These are phyloP conservation scores for Sphaerulina vaccinii DNA, from an alignment of 2,329 filamentous ascomycete species.

Conservation along the genomic window DNA sequence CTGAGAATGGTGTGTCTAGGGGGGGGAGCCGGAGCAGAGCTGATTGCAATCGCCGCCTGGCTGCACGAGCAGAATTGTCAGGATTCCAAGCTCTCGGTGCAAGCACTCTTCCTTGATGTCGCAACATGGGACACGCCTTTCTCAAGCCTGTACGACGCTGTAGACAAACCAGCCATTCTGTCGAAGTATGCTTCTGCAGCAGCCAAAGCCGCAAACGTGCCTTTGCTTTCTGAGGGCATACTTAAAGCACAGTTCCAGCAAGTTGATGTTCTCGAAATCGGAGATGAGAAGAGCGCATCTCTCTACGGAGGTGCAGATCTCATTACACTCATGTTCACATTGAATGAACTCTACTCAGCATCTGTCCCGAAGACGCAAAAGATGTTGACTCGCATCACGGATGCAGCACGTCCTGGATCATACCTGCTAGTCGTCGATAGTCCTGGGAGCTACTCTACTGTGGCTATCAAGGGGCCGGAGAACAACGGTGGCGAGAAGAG, in stretches of 20 bases:
- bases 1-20: conserved; percentile 58
- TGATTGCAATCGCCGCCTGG: conserved; percentile 61
- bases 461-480: conserved; percentile 57
- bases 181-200: conserved; percentile 51
- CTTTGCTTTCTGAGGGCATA: conserved; percentile 36
- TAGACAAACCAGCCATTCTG: conserved; percentile 52
- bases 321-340: conserved; percentile 85
- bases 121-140: conserved; percentile 72
- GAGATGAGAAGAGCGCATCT: conserved; percentile 37
- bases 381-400: conserved; percentile 70
- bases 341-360: conserved; percentile 88
- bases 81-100: conserved; percentile 24
- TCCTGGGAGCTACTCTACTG: conserved; percentile 86
- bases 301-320: conserved; percentile 45
- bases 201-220: conserved; percentile 42
- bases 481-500: no score
- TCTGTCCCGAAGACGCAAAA: conserved; percentile 72
- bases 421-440: conserved; percentile 86
- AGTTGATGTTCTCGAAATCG: conserved; percentile 50
- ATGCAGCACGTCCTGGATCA: conserved; percentile 56
- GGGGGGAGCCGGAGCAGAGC: conserved; percentile 65
- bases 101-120: conserved; percentile 72
- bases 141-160: conserved; percentile 54
- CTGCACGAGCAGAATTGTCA: conserved; percentile 29
- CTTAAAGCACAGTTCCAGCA: conserved; percentile 48